phyloP scores from a whole-genome alignment of 805 yeast genomes.

The Yueomyces sinensis region DNA sequence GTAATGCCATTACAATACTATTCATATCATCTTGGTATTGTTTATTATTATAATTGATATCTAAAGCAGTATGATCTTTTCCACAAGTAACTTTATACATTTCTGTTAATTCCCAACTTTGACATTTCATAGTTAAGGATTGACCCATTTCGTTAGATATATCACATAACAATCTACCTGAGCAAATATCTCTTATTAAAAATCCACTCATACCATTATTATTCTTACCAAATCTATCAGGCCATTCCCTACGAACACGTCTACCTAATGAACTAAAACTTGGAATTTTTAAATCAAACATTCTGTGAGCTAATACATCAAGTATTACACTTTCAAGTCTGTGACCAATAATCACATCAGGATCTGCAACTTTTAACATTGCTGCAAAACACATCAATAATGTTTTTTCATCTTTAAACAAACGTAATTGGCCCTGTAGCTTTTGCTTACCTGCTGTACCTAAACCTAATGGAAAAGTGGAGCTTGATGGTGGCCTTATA shows the following conservation, averaged over 20 bases:
- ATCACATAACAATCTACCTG: slow-evolving; percentile 86
- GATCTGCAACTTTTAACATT: slow-evolving; percentile 62
- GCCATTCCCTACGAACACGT: slow-evolving; percentile 63
- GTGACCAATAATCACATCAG: slow-evolving; percentile 87
- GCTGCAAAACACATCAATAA: slow-evolving; percentile 66
- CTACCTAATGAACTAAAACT: slow-evolving; percentile 82
- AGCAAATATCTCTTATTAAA: slow-evolving; percentile 53
- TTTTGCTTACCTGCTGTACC: slow-evolving; percentile 44
- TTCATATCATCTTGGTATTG: slow-evolving; percentile 54
- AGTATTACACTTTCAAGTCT: slow-evolving; percentile 65
- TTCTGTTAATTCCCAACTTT: slow-evolving; percentile 86
- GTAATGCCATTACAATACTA: slow-evolving; percentile 53
- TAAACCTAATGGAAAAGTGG: slow-evolving; percentile 67
- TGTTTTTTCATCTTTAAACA: slow-evolving; percentile 62
- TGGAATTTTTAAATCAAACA: slow-evolving; percentile 58
- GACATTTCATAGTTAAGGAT: slow-evolving; percentile 81
- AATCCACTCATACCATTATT: slow-evolving; percentile 38
- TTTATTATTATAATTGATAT: slow-evolving; percentile 58
- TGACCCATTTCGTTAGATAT: slow-evolving; percentile 91
- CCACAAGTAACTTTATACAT: slow-evolving; percentile 77
- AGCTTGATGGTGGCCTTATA: slow-evolving; percentile 56
- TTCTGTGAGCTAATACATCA: slow-evolving; percentile 69
- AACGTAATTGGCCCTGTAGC: slow-evolving; percentile 31
- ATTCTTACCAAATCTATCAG: slow-evolving; percentile 50
- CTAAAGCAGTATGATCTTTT: slow-evolving; percentile 46